Evolutionary conservation across 176 grass and related monocot species (phyloP).

Genomic region (Elaeis guineensis): DNA sequence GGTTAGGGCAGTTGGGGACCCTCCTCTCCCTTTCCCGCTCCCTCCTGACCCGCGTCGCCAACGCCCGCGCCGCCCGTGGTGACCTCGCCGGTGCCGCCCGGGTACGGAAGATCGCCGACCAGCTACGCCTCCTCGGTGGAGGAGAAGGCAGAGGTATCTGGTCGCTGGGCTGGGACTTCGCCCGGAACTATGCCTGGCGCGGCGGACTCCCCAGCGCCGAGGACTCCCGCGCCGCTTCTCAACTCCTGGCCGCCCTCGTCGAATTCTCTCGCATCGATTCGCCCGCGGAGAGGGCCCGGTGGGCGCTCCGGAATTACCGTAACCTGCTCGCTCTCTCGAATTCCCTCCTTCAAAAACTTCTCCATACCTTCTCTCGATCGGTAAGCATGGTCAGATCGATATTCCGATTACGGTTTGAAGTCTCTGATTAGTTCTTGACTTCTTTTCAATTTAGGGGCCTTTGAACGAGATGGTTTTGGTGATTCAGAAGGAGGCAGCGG

Average conservation of each 20-base stretch:
- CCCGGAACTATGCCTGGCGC: conserved; percentile 69
- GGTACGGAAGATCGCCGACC: conserved; percentile 36
- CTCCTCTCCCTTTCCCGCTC: conserved; percentile 75
- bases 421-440: conserved; percentile 1
- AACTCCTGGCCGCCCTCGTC: conserved; percentile 34
- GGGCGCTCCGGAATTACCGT: conserved; percentile 47
- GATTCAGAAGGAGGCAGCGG: conserved; percentile 71
- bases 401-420: background rate
- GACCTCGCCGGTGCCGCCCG: conserved; percentile 48
- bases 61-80: conserved; percentile 45
- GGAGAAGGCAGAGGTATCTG: conserved; percentile 27
- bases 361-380: conserved; percentile 64
- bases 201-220: conserved; percentile 14
- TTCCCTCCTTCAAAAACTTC: conserved; percentile 49
- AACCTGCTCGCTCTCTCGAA: conserved; percentile 33
- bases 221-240: conserved; percentile 14
- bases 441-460: conserved; percentile 44
- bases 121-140: conserved; percentile 34
- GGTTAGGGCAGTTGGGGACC: conserved; percentile 38
- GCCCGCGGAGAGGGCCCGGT: conserved; percentile 29
- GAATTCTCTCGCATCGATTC: conserved; percentile 52
- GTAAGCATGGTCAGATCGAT: conserved; percentile 18
- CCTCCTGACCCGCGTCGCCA: conserved; percentile 69
- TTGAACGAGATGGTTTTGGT: conserved; percentile 66
- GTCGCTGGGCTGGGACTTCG: conserved; percentile 75